A percentile compares a stretch with the other conserved stretches of the same genome.
phyloP scores from a whole-genome alignment of 192 early-diverging fungal species.

The Coemansia sp. region DNA sequence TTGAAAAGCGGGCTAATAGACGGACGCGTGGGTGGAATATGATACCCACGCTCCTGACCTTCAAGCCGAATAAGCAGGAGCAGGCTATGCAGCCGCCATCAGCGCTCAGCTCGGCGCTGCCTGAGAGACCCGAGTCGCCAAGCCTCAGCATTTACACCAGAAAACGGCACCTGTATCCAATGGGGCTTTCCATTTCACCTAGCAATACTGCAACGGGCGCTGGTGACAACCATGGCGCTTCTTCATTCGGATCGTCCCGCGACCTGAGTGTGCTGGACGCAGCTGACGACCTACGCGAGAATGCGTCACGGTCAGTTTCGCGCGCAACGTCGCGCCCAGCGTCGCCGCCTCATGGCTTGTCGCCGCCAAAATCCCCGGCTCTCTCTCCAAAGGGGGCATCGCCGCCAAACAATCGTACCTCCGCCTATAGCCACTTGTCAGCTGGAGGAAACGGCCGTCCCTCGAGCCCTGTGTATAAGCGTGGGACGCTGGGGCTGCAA shows the following conservation, averaged over 20 bases:
- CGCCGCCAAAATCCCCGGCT: slow-evolving; percentile 29
- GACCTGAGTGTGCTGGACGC: slow-evolving; percentile 37
- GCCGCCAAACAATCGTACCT: slow-evolving; percentile 28
- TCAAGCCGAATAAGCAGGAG: slow-evolving; percentile 19
- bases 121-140: slow-evolving; percentile 44
- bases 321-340: slow-evolving; percentile 26
- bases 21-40: slow-evolving; percentile 53
- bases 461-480: slow-evolving; percentile 42
- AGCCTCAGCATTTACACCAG: slow-evolving; percentile 30
- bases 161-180: slow-evolving; percentile 52
- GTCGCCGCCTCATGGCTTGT: slow-evolving; percentile 16
- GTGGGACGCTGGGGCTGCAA: slow-evolving; percentile 41
- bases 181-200: slow-evolving; percentile 42
- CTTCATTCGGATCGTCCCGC: slow-evolving; percentile 31
- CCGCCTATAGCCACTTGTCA: slow-evolving; percentile 35
- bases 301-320: slow-evolving; percentile 11
- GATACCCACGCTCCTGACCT: slow-evolving; percentile 51
- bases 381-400: slow-evolving; percentile 24
- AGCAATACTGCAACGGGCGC: slow-evolving; percentile 7
- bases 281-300: background rate
- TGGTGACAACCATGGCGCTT: slow-evolving; percentile 18
- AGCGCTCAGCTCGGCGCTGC: slow-evolving; percentile 9
- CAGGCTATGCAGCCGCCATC: slow-evolving; percentile 3
- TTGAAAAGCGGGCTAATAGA: slow-evolving; percentile 18
- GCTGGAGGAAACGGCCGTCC: slow-evolving; percentile 15